phyloP scores from a whole-genome alignment of 345 rosid genomes.

The Jatropha curcas region DNA sequence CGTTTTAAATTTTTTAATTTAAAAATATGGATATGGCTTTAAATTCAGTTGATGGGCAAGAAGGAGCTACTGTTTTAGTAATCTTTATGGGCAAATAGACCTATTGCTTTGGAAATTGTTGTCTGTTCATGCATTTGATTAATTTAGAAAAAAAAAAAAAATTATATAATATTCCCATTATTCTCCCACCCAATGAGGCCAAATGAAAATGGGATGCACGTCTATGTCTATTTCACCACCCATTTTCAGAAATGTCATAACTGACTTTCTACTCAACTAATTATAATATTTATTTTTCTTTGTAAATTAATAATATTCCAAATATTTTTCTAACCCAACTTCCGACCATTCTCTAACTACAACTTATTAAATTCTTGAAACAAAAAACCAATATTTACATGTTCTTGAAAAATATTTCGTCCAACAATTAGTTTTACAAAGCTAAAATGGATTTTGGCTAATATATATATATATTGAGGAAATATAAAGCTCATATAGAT shows the following conservation, averaged over 20 bases:
- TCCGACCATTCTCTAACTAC: conserved; percentile 32
- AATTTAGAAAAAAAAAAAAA: conserved; percentile 8
- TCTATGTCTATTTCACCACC: conserved; percentile 38
- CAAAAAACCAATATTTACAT: conserved; percentile 12
- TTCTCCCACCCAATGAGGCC: background rate
- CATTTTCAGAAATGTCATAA: background rate
- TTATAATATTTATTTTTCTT: background rate
- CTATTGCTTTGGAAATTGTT: background rate
- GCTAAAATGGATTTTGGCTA: background rate
- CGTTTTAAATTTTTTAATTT: too few relatives aligned
- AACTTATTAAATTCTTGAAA: conserved; percentile 3
- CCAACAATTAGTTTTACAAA: background rate
- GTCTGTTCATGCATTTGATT: conserved; percentile 18
- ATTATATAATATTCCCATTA: background rate
- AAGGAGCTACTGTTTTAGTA: background rate
- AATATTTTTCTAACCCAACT: conserved; percentile 23
- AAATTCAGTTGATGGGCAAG: background rate
- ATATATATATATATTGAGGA: too few relatives aligned
- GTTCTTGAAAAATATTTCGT: too few relatives aligned
- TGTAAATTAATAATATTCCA: background rate
- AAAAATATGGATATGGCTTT: too few relatives aligned
- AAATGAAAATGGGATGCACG: conserved; percentile 46
- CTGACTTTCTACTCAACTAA: background rate
- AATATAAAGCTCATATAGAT: too few relatives aligned
- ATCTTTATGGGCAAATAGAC: background rate